phyloP scores from a whole-genome alignment of 352 stramenopile species.

The Peronosclerospora sorghi region DNA sequence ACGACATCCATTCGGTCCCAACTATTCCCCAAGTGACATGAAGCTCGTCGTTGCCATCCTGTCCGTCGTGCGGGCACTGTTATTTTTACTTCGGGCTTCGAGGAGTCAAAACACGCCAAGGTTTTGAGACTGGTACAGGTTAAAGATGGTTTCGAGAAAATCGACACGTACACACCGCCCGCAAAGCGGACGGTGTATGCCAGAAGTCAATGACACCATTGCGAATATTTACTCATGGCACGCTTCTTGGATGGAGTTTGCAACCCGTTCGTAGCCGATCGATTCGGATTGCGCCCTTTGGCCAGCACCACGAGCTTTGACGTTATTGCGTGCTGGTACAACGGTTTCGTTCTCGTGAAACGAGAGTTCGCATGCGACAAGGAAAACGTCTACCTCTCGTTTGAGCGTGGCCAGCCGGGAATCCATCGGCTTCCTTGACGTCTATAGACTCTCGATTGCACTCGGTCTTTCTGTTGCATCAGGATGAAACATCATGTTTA shows the following conservation, averaged over 20 bases:
- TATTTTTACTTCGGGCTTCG: no score
- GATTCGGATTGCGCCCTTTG: constrained; percentile 16
- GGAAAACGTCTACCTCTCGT: constrained; percentile 14
- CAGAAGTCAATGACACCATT: no score
- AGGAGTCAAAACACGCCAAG: no score
- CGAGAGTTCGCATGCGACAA: neutral
- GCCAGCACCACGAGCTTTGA: constrained; percentile 17
- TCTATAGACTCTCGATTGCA: constrained; percentile 25
- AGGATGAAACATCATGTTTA: constrained; percentile 58
- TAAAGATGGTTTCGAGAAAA: no score
- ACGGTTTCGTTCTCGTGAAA: neutral
- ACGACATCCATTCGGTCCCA: no score
- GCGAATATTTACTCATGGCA: no score
- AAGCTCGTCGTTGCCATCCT: no score
- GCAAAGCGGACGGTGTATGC: no score
- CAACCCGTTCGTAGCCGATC: constrained; percentile 13
- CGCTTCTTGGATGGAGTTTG: constrained; percentile 19
- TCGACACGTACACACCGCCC: no score
- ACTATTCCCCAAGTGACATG: no score
- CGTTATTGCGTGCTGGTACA: constrained; percentile 14
- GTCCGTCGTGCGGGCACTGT: no score
- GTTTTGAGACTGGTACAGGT: no score
- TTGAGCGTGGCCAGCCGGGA: constrained; percentile 11
- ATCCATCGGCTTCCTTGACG: constrained; percentile 10
- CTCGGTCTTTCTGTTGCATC: constrained; percentile 32